Percentiles rank a stretch among this genome's conserved stretches.
Conservation (phyloP, 805 yeast species). For the Brettanomyces nanus region DNA sequence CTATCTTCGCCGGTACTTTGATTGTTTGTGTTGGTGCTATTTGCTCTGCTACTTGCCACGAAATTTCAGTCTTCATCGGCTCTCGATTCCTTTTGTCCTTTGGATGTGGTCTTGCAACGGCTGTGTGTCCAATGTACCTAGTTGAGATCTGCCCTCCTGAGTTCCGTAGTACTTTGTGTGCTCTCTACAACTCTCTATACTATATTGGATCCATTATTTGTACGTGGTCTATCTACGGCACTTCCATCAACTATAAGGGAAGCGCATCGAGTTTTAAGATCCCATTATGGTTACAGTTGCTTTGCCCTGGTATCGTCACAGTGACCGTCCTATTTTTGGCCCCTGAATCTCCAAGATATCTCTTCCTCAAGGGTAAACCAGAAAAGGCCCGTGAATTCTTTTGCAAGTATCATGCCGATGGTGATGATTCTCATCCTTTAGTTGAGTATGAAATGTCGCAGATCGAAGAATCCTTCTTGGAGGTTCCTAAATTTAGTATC, state of each 20-base stretch:
- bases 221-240: background rate
- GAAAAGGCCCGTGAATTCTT: background rate
- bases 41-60: background rate
- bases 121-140: background rate
- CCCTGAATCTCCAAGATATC: constrained; percentile 1
- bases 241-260: background rate
- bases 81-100: background rate
- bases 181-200: background rate
- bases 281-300: background rate
- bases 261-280: background rate
- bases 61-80: background rate
- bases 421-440: background rate
- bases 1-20: background rate
- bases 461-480: background rate
- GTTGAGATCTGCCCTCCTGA: background rate
- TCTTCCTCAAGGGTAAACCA: background rate
- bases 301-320: background rate
- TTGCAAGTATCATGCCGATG: background rate
- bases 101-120: background rate
- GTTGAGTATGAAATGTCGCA: background rate
- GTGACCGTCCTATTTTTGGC: background rate
- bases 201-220: background rate
- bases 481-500: background rate
- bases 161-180: background rate
- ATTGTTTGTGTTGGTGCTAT: background rate